Percentiles rank a stretch among this genome's conserved stretches.
Conservation (phyloP, 352 stramenopile genomes). For the Globisporangium ultimum region DNA sequence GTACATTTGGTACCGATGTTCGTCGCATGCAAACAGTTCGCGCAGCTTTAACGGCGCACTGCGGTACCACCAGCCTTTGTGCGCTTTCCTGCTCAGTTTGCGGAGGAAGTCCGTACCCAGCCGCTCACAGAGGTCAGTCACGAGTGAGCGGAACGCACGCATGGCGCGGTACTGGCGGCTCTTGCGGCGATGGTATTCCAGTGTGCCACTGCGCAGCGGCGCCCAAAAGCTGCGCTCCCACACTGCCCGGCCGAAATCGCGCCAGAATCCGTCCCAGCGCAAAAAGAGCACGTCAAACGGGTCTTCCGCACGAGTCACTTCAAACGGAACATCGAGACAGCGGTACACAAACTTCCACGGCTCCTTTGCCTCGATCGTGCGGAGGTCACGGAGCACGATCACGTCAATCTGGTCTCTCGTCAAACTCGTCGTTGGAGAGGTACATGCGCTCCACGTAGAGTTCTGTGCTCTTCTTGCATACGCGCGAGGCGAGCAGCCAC, state of each 20-base stretch:
- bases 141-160: constrained; percentile 27
- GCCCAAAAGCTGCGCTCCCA: constrained; percentile 50
- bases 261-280: constrained; percentile 53
- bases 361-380: constrained; percentile 25
- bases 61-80: constrained; percentile 37
- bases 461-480: no score
- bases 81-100: constrained; percentile 6
- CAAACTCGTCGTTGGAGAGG: neutral
- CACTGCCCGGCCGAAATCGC: constrained; percentile 30
- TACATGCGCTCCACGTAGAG: no score
- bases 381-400: constrained; percentile 22
- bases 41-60: constrained; percentile 21
- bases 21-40: constrained; percentile 18
- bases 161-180: constrained; percentile 27
- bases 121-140: constrained; percentile 20
- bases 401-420: constrained; percentile 16
- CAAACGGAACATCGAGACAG: constrained; percentile 37
- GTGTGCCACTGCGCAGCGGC: constrained; percentile 20
- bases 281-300: constrained; percentile 41
- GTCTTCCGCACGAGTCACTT: constrained; percentile 19
- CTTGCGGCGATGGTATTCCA: constrained; percentile 27
- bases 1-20: constrained; percentile 18
- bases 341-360: constrained; percentile 45
- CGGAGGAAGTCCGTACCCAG: constrained; percentile 5
- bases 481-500: no score